A percentile compares a stretch with the other conserved stretches of the same genome.
phyloP scores from a whole-genome alignment of 1,284 basidiomycete species.

The Irpex sp. region DNA sequence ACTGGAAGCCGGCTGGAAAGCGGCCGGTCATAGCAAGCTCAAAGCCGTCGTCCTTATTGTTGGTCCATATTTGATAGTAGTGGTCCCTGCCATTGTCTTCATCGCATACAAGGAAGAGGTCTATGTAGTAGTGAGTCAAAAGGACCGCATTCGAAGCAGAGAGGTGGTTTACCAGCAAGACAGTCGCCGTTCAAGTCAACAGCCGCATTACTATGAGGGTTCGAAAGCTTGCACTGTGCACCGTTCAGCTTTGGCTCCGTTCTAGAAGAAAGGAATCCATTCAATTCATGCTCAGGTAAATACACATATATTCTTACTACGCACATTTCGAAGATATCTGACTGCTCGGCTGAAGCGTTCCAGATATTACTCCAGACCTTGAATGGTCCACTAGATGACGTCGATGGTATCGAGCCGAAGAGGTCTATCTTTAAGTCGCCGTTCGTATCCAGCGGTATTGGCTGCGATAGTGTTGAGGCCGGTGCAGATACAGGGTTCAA shows the following conservation, averaged over 20 bases:
- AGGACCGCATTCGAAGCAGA: neutral
- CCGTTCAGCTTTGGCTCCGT: slow-evolving; percentile 56
- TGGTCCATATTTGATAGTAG: slow-evolving; percentile 90
- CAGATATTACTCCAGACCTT: slow-evolving; percentile 76
- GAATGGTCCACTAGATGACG: slow-evolving; percentile 35
- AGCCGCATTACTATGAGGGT: slow-evolving; percentile 94
- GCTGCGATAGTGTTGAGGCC: slow-evolving; percentile 69
- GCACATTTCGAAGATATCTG: slow-evolving; percentile 58
- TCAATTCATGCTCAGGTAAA: neutral
- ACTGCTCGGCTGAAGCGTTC: slow-evolving; percentile 49
- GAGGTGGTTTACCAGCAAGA: slow-evolving; percentile 58
- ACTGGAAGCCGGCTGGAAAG: slow-evolving; percentile 75
- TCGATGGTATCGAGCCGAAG: slow-evolving; percentile 60
- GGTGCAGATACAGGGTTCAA: slow-evolving; percentile 47
- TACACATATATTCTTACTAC: slow-evolving; percentile 16
- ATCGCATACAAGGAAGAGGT: slow-evolving; percentile 88
- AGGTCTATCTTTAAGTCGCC: slow-evolving; percentile 89
- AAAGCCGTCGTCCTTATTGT: slow-evolving; percentile 75
- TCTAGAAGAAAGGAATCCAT: slow-evolving; percentile 29
- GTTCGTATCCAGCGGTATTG: slow-evolving; percentile 81
- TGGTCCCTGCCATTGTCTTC: slow-evolving; percentile 42
- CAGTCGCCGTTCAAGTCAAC: slow-evolving; percentile 96
- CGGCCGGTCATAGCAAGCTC: slow-evolving; percentile 59
- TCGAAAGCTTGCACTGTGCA: slow-evolving; percentile 66
- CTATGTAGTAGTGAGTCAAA: slow-evolving; percentile 31